These are phyloP conservation scores for Fomitopsis pulvina DNA, from an alignment of 768 basidiomycete genomes.

Conservation along the genomic window DNA sequence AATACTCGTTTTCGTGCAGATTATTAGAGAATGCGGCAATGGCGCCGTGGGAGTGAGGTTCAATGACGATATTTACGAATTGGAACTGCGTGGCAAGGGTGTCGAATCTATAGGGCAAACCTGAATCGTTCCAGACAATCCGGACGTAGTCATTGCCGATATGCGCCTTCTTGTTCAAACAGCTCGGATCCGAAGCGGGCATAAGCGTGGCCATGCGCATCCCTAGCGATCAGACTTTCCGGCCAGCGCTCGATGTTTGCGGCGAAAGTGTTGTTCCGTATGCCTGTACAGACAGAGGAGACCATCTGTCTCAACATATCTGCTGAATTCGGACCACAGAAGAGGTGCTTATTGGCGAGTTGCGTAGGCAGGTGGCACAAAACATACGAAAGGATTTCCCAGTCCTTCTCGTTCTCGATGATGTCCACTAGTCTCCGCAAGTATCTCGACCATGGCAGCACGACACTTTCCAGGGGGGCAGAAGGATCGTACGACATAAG, in stretches of 20 bases:
- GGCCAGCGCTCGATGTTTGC: constrained; percentile 55
- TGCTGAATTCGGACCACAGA: constrained; percentile 84
- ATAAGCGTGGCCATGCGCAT: constrained; percentile 96
- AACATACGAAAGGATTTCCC: constrained; percentile 91
- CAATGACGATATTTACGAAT: constrained; percentile 95
- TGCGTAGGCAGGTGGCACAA: constrained; percentile 89
- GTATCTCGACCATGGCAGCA: constrained; percentile 74
- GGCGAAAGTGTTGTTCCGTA: constrained; percentile 53
- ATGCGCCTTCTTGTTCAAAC: constrained; percentile 85
- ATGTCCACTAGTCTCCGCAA: constrained; percentile 56
- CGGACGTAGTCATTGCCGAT: constrained; percentile 97
- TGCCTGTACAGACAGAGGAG: constrained; percentile 57
- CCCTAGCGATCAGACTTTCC: constrained; percentile 55
- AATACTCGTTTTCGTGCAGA: constrained; percentile 88
- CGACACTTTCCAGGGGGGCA: constrained; percentile 30
- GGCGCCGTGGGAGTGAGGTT: constrained; percentile 82
- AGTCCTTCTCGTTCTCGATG: constrained; percentile 70
- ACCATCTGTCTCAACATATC: constrained; percentile 55
- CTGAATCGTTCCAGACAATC: constrained; percentile 97
- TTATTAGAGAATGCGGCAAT: constrained; percentile 83
- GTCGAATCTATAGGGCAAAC: constrained; percentile 82
- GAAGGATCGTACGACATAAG: constrained; percentile 59
- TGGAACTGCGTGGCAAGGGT: constrained; percentile 92
- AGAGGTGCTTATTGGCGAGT: constrained; percentile 91
- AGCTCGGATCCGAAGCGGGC: constrained; percentile 76